These are phyloP conservation scores for Rhodotorula sp. DNA, from an alignment of 1,284 basidiomycete species.

Conservation along the genomic window DNA sequence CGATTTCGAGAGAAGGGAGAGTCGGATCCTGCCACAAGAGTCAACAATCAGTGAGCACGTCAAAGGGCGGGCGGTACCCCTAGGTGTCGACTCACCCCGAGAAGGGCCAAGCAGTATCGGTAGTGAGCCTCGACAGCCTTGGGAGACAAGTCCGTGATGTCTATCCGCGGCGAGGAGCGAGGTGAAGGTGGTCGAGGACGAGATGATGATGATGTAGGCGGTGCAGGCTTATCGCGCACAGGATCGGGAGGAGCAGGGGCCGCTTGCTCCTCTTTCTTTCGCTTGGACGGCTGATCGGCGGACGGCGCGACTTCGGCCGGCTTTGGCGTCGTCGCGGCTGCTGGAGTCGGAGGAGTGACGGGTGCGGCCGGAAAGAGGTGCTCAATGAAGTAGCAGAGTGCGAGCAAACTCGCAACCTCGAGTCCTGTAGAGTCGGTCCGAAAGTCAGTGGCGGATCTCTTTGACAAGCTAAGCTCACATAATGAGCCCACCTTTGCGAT, in stretches of 20 bases:
- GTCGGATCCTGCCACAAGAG: slow-evolving; percentile 9
- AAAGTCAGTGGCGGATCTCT: background rate
- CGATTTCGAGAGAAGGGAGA: slow-evolving; percentile 16
- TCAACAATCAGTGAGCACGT: background rate
- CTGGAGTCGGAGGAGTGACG: too few species aligned
- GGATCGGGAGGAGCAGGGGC: background rate
- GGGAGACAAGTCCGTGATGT: slow-evolving; percentile 5
- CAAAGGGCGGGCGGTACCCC: too few species aligned
- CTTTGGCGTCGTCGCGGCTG: background rate
- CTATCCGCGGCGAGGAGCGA: background rate
- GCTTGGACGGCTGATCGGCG: background rate
- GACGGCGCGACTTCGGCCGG: background rate
- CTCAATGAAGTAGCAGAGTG: slow-evolving; percentile 23
- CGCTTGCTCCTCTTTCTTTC: background rate
- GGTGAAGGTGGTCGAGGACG: background rate
- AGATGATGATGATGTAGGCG: background rate
- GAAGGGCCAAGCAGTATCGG: slow-evolving; percentile 9
- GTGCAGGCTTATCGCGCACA: background rate
- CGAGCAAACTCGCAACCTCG: slow-evolving; percentile 25
- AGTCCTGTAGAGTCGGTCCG: slow-evolving; percentile 11
- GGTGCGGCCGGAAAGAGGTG: slow-evolving; percentile 7
- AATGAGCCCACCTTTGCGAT: slow-evolving; percentile 20
- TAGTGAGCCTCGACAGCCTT: background rate
- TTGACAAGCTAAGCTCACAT: background rate
- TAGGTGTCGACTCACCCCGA: slow-evolving; percentile 6